Base-by-base conservation (phyloP, 192 early-diverging fungal genomes). In the Backusella circina region DNA sequence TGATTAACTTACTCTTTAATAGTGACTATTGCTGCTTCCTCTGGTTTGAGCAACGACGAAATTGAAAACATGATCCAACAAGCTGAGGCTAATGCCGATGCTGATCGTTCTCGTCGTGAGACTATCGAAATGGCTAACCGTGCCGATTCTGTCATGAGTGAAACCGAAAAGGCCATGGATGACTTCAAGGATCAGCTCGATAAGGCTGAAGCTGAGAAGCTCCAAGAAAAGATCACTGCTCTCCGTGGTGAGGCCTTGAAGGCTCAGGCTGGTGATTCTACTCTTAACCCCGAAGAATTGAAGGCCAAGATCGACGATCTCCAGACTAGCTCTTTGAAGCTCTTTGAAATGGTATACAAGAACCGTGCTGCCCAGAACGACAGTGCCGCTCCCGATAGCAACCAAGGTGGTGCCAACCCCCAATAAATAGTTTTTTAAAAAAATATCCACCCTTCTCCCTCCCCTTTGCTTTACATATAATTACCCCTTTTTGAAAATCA, bases 301-400 rank as follows among this genome's bases (percentile, higher is more conserved):
- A 96, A 95, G 90, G 84, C 89, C 83, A 92, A 96, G 86, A 86
- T 89, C 36, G 87, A 86, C 71, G 95, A 93, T 65, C 80, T 98
- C 75, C 97, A 99, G 87, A 90, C 92, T 80, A 90, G 89, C 18
- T 90, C 90, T 70, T 85, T 99, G 74, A 99, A 99, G 88, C 88
- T 99, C 71, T 99, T 99, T 77, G 95, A 99, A 90, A 91, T 95
- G 91, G 94, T 95, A 13, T 98, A 99, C 91, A 96, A 98, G 91
- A 92, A 92, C 79, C 61, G 73, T 41, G 73, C 73, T 74, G 2
- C 50, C 21, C 73, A 74, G 38, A 74, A 74, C 50, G 64, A 74
- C 31, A 7, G 10, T 65, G 38, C 21, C 65, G 47, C n/a, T 15
- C 51, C 30, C 15, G 30, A 23, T 18, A 65, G 47, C 30, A 65